A percentile compares a stretch with the other conserved stretches of the same genome.
phyloP scores from a whole-genome alignment of 2,329 filamentous ascomycete genomes.

The Talaromyces sp. region DNA sequence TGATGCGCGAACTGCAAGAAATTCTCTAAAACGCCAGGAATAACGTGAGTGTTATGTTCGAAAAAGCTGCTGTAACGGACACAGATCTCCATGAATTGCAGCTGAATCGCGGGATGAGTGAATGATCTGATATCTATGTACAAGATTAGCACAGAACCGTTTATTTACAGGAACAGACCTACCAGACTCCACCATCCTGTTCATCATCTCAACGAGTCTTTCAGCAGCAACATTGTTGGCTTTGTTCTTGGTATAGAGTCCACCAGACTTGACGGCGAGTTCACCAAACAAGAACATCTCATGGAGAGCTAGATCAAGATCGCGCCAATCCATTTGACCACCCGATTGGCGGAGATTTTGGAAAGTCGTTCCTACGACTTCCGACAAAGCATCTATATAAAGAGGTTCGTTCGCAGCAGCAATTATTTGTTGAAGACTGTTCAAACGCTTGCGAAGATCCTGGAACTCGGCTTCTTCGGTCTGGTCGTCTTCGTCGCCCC shows the following conservation, averaged over 20 bases:
- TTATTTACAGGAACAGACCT: conserved; percentile 31
- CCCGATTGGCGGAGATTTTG: conserved; percentile 69
- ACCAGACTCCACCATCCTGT: conserved; percentile 90
- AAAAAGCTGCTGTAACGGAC: conserved; percentile 92
- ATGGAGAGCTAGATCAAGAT: conserved; percentile 86
- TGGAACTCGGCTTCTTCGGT: conserved; percentile 97
- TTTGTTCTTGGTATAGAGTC: conserved; percentile 77
- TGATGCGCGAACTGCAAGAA: conserved; percentile 90
- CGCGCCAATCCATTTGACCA: conserved; percentile 81
- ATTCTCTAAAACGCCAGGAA: conserved; percentile 80
- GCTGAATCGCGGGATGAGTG: conserved; percentile 81
- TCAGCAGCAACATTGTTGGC: conserved; percentile 75
- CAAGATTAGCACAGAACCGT: conserved; percentile 15
- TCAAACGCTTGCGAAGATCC: conserved; percentile 82
- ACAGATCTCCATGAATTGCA: conserved; percentile 98
- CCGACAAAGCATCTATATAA: conserved; percentile 83
- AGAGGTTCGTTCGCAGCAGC: conserved; percentile 82
- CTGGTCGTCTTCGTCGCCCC: conserved; percentile 90
- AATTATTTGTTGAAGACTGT: conserved; percentile 86
- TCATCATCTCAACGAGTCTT: conserved; percentile 85
- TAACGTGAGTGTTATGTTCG: conserved; percentile 73
- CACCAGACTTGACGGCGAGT: conserved; percentile 80
- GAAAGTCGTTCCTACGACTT: conserved; percentile 82
- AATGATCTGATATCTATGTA: conserved; percentile 70
- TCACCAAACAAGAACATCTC: conserved; percentile 97